Percentiles rank a stretch among this genome's conserved stretches.
These are phyloP conservation scores for Coemansia nantahalensis DNA, from an alignment of 192 early-diverging fungal genomes.

Conservation along the genomic window DNA sequence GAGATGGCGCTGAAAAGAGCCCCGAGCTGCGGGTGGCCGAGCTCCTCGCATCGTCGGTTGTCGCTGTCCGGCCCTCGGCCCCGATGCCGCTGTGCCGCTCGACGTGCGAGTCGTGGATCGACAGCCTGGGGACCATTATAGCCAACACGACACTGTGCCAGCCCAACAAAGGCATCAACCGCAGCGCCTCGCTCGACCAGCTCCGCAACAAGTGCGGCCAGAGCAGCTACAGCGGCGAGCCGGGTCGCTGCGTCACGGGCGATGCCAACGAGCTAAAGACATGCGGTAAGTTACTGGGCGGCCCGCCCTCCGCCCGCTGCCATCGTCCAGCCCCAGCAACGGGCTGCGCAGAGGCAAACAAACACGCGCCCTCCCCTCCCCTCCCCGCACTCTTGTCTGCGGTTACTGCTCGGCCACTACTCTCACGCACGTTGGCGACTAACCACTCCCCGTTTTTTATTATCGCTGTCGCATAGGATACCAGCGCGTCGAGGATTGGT, in stretches of 20 bases:
- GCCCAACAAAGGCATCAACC: slow-evolving; percentile 38
- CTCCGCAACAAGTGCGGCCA: slow-evolving; percentile 42
- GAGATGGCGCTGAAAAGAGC: slow-evolving; percentile 9
- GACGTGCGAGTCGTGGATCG: slow-evolving; percentile 44
- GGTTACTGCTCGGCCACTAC: too few species aligned
- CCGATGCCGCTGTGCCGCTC: slow-evolving; percentile 41
- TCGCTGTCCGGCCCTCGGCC: slow-evolving; percentile 9
- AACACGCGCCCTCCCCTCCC: too few species aligned
- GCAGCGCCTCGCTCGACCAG: slow-evolving; percentile 33
- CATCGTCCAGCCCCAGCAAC: not conserved
- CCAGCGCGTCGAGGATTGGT: slow-evolving; percentile 54
- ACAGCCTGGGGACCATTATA: slow-evolving; percentile 38
- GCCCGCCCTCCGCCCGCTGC: not conserved
- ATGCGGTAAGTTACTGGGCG: slow-evolving; percentile 38
- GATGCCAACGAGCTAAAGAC: slow-evolving; percentile 48
- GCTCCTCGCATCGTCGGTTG: slow-evolving; percentile 24
- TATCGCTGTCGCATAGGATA: too few species aligned
- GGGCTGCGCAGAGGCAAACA: slow-evolving; percentile 1
- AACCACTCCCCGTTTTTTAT: too few species aligned
- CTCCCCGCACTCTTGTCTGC: too few species aligned
- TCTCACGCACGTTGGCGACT: too few species aligned
- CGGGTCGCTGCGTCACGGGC: slow-evolving; percentile 38
- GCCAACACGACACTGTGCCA: slow-evolving; percentile 43
- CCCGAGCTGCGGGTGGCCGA: slow-evolving; percentile 29
- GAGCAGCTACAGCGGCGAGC: slow-evolving; percentile 22